A percentile compares a stretch with the other conserved stretches of the same genome.
Conservation (phyloP, 306 rosid species). For the Gleditsia sinensis region DNA sequence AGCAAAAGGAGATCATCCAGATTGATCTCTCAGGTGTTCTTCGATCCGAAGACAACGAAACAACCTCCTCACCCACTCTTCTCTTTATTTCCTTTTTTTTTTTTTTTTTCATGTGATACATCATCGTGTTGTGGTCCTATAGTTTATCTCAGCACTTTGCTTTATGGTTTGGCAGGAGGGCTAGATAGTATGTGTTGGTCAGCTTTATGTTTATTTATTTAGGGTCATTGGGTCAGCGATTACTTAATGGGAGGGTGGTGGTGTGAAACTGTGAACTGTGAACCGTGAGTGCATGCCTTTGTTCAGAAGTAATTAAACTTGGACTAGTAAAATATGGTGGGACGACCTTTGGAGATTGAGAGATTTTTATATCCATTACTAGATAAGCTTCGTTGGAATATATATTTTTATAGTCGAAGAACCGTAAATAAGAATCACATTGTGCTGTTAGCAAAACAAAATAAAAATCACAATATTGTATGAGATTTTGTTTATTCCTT, state of each 20-base stretch:
- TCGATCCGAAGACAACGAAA: constrained; percentile 50
- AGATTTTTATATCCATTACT: neutral
- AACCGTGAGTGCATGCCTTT: constrained; percentile 24
- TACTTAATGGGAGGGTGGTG: neutral
- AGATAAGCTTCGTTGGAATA: neutral
- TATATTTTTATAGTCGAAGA: neutral
- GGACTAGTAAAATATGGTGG: constrained; percentile 21
- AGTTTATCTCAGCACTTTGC: neutral
- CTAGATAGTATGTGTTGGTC: neutral
- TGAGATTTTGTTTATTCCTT: neutral
- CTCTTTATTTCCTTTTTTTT: neutral
- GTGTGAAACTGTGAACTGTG: constrained; percentile 22
- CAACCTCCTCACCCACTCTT: constrained; percentile 29
- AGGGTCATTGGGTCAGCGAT: neutral
- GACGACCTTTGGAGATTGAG: neutral
- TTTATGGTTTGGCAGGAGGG: constrained; percentile 13
- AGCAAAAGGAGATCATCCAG: constrained; percentile 37
- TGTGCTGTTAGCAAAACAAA: neutral
- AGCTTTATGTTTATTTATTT: neutral
- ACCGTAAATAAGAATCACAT: constrained; percentile 11
- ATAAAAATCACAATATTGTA: neutral
- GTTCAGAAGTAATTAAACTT: constrained; percentile 17
- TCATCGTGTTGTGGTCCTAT: constrained; percentile 10
- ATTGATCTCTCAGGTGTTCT: constrained; percentile 54
- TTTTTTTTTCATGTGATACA: constrained; percentile 29